These are phyloP conservation scores for Ascodesmis nigricans DNA, from an alignment of 495 filamentous ascomycete species.

Conservation along the genomic window DNA sequence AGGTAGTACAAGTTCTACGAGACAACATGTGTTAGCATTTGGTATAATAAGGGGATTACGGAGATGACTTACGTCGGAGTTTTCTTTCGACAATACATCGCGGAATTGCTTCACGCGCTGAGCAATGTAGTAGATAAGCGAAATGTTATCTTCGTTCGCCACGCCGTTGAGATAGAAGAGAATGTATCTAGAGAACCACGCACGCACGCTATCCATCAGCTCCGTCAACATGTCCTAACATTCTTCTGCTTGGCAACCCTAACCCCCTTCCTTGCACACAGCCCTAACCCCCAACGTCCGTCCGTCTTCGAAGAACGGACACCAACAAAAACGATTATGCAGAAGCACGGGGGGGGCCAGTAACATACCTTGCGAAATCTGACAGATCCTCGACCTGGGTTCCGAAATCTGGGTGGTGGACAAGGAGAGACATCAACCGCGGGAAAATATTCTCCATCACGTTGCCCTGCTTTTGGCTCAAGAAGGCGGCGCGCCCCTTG, in stretches of 20 bases:
- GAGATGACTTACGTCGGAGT: conserved; percentile 26
- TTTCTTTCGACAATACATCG: conserved; percentile 41
- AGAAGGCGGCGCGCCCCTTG: conserved; percentile 41
- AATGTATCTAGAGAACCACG: conserved; percentile 38
- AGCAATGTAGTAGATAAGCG: conserved; percentile 73
- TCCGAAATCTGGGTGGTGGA: conserved; percentile 85
- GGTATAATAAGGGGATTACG: neutral
- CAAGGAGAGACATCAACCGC: conserved; percentile 64
- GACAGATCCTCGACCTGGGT: conserved; percentile 42
- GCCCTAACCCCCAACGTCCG: too few relatives aligned
- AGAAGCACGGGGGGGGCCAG: too few relatives aligned
- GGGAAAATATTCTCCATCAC: conserved; percentile 70
- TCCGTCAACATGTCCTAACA: conserved; percentile 19
- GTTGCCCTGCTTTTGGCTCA: conserved; percentile 31
- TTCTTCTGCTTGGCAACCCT: too few relatives aligned
- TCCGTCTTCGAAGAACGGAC: too few relatives aligned
- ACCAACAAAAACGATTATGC: too few relatives aligned
- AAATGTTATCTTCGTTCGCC: conserved; percentile 66
- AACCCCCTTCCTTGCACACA: too few relatives aligned
- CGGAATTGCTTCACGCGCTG: conserved; percentile 79
- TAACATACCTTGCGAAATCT: conserved; percentile 42
- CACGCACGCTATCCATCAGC: conserved; percentile 22
- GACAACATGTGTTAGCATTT: conserved; percentile 11
- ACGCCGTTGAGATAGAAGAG: conserved; percentile 70
- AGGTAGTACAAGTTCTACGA: conserved; percentile 48